phyloP scores from a whole-genome alignment of 257 asterid genomes.

The Solanum lycopersicoides region DNA sequence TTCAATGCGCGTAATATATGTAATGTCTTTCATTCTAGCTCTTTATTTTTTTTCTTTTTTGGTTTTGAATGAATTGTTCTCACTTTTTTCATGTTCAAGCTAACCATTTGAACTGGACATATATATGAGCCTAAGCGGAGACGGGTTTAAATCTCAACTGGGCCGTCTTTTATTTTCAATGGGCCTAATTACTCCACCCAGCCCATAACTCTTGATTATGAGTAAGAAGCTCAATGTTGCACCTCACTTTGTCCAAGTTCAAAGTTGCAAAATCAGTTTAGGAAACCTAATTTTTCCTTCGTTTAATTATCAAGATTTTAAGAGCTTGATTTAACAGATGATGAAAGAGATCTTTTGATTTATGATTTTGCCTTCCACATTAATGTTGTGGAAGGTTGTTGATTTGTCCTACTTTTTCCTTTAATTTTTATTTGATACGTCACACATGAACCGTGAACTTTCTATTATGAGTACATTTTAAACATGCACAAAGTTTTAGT shows the following conservation, averaged over 20 bases:
- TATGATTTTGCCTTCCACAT: not conserved
- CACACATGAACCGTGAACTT: not conserved
- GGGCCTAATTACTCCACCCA: not conserved
- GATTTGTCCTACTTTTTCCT: too few species aligned
- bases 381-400: not conserved
- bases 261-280: not conserved
- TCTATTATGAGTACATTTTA: not conserved
- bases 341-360: not conserved
- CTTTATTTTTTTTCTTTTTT: rapidly evolving
- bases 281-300: not conserved
- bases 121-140: not conserved
- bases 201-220: not conserved
- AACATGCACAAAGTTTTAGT: not conserved
- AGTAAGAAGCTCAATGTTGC: not conserved
- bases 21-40: too few species aligned
- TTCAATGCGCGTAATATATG: too few species aligned
- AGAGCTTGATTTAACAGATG: not conserved
- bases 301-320: not conserved
- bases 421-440: not conserved
- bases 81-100: not conserved
- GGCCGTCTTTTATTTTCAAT: not conserved
- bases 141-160: not conserved
- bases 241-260: not conserved
- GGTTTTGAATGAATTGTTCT: too few species aligned
- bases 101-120: not conserved